Evolutionary conservation across 306 rosid species (phyloP).

Genomic region (Macrotyloma uniflorum): DNA sequence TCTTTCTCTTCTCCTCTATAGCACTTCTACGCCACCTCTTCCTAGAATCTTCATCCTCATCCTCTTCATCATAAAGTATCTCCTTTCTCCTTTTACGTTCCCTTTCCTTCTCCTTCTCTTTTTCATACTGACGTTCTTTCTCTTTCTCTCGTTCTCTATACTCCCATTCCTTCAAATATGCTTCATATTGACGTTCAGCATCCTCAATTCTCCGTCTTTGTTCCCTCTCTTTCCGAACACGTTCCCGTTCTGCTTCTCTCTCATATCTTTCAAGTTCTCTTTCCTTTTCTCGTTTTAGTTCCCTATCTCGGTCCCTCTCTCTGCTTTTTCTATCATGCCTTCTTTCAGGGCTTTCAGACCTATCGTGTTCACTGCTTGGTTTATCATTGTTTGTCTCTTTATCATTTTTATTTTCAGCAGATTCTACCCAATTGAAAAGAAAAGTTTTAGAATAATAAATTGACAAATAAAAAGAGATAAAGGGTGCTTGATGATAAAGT

Average conservation of each 20-base stretch:
- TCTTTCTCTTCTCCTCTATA: conserved; percentile 91
- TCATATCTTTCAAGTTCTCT: conserved; percentile 95
- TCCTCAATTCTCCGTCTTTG: conserved; percentile 90
- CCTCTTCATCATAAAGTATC: conserved; percentile 87
- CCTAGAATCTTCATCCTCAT: conserved; percentile 92
- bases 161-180: conserved; percentile 93
- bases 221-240: conserved; percentile 93
- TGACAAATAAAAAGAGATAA: not conserved
- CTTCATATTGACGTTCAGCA: conserved; percentile 87
- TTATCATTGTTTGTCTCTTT: conserved; percentile 70
- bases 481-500: not conserved
- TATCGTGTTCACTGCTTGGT: conserved; percentile 72
- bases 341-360: conserved; percentile 87
- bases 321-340: conserved; percentile 85
- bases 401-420: conserved; percentile 71
- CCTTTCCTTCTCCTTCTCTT: conserved; percentile 92
- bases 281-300: conserved; percentile 87
- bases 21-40: conserved; percentile 91
- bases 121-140: conserved; percentile 90
- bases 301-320: conserved; percentile 90
- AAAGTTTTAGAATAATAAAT: conserved; percentile 23
- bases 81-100: conserved; percentile 94
- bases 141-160: conserved; percentile 94
- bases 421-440: conserved; percentile 56
- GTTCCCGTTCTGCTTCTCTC: conserved; percentile 97